A percentile compares a stretch with the other conserved stretches of the same genome.
phyloP scores from a whole-genome alignment of 208 protist species.

The Leishmania aethiopica region DNA sequence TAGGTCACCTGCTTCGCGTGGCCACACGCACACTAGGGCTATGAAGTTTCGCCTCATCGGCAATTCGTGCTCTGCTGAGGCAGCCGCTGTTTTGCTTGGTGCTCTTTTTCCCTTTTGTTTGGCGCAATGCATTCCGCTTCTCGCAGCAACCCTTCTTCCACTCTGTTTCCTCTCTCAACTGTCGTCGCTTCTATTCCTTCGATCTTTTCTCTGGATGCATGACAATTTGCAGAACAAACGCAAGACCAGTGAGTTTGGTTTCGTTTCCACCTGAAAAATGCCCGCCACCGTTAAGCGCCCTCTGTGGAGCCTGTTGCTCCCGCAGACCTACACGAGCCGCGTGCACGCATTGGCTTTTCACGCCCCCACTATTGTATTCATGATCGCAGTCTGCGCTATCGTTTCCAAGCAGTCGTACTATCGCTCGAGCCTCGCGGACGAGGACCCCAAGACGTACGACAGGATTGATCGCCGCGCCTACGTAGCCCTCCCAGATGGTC shows the following conservation, averaged over 20 bases:
- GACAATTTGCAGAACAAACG: too few species aligned
- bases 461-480: constrained; percentile 90
- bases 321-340: constrained; percentile 71
- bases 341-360: constrained; percentile 74
- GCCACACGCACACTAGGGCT: not conserved
- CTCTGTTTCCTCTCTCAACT: not conserved
- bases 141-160: not conserved
- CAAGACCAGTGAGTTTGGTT: not conserved
- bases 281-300: constrained; percentile 73
- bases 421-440: constrained; percentile 76
- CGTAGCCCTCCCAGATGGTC: constrained; percentile 88
- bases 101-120: not conserved
- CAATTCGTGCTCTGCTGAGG: not conserved
- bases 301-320: constrained; percentile 74
- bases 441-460: constrained; percentile 82
- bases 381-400: constrained; percentile 69
- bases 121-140: not conserved
- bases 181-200: constrained; percentile 6
- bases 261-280: constrained; percentile 16
- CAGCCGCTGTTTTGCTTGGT: not conserved
- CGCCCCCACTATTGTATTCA: constrained; percentile 75
- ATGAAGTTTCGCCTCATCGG: not conserved
- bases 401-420: constrained; percentile 88
- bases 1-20: not conserved
- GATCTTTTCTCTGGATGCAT: constrained; percentile 9